Conservation (phyloP, 2,329 filamentous ascomycete genomes). For the Spiromastix sp. region DNA sequence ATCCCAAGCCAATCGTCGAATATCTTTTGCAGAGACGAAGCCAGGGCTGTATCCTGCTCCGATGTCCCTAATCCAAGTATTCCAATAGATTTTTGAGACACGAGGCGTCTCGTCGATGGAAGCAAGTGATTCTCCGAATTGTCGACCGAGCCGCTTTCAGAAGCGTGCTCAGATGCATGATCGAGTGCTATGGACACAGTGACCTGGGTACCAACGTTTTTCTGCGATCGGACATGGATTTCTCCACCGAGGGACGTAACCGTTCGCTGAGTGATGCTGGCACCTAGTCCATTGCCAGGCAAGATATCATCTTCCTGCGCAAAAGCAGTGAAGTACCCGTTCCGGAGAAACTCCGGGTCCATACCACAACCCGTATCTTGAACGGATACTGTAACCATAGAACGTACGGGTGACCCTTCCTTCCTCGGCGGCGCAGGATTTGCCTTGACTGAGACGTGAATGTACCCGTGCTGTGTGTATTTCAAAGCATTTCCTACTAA, state of each 20-base stretch:
- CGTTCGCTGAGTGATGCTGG: constrained; percentile 47
- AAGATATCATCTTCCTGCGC: constrained; percentile 13
- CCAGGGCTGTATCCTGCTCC: no score
- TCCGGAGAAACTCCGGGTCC: constrained; percentile 13
- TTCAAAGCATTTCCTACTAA: constrained; percentile 40
- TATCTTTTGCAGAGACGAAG: no score
- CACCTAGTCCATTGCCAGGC: constrained; percentile 14
- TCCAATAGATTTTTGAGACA: no score
- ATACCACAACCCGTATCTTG: constrained; percentile 23
- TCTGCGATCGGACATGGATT: constrained; percentile 40
- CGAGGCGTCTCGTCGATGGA: no score
- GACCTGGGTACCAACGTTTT: constrained; percentile 1
- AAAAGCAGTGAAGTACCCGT: constrained; percentile 14
- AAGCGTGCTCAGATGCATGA: no score
- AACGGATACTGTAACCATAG: constrained; percentile 15
- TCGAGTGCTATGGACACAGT: background rate
- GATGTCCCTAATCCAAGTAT: no score
- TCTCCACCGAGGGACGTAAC: constrained; percentile 50
- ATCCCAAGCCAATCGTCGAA: no score
- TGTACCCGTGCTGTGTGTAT: constrained; percentile 34
- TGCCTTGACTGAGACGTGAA: constrained; percentile 25
- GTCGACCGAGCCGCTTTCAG: no score
- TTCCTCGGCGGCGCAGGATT: background rate
- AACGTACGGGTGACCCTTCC: constrained; percentile 3
- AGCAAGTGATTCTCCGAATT: no score